phyloP scores from a whole-genome alignment of 495 filamentous ascomycete genomes.

The Corynascus novoguineensis region DNA sequence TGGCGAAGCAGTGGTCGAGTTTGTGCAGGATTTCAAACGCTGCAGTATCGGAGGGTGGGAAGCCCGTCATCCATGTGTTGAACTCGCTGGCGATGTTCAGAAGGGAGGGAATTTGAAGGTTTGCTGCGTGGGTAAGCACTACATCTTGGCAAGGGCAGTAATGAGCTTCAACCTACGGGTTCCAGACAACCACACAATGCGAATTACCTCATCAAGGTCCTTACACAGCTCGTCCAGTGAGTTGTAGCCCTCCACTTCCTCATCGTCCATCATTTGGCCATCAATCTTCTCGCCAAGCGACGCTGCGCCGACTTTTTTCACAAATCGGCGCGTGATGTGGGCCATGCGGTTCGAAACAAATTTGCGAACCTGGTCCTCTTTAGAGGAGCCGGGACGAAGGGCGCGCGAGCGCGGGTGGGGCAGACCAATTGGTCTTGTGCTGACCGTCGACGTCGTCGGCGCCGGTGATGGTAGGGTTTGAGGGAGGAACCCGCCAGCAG shows the following conservation, averaged over 20 bases:
- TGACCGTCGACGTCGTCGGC: conserved; percentile 42
- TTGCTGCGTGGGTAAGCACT: conserved; percentile 44
- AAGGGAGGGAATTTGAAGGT: conserved; percentile 76
- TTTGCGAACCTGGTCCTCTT: conserved; percentile 69
- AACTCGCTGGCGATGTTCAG: conserved; percentile 68
- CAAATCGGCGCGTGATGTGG: conserved; percentile 61
- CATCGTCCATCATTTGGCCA: conserved; percentile 7
- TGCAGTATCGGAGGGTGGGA: conserved; percentile 57
- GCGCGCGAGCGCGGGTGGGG: conserved; percentile 61
- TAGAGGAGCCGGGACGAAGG: conserved; percentile 62
- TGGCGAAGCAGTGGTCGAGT: conserved; percentile 70
- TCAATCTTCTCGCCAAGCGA: conserved; percentile 9
- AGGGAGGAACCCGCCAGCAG: conserved; percentile 36
- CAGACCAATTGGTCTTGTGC: conserved; percentile 40
- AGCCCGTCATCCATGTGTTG: conserved; percentile 57
- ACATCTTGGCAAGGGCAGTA: neutral
- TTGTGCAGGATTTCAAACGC: conserved; percentile 68
- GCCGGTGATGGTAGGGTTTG: conserved; percentile 51
- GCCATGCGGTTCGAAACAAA: conserved; percentile 60
- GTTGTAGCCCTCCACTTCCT: conserved; percentile 59
- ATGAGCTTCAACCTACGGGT: conserved; percentile 62
- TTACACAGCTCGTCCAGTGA: conserved; percentile 60
- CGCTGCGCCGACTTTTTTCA: conserved; percentile 61
- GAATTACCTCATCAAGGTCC: conserved; percentile 65
- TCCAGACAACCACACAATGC: conserved; percentile 75